A percentile compares a stretch with the other conserved stretches of the same genome.
These are phyloP conservation scores for Lathyrus sativus DNA, from an alignment of 306 rosid species.

Conservation along the genomic window DNA sequence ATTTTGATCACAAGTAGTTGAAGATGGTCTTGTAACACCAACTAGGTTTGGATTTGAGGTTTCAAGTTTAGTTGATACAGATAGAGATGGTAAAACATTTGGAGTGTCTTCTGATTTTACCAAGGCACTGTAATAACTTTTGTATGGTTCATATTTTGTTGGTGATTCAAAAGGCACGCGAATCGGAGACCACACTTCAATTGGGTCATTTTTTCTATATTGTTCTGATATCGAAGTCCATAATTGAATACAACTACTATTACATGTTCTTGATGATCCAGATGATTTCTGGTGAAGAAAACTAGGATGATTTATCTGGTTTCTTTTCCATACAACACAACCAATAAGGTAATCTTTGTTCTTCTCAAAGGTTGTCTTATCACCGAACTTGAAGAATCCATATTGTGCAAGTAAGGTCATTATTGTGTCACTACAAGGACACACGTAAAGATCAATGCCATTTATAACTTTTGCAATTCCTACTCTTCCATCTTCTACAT, in stretches of 20 bases:
- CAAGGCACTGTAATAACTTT: neutral
- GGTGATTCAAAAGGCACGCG: neutral
- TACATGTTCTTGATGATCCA: too few relatives aligned
- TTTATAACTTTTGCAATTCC: neutral
- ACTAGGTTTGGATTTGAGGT: neutral
- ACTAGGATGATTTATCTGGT: neutral
- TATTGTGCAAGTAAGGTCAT: neutral
- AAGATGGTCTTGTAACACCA: neutral
- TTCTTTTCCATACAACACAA: constrained; percentile 15
- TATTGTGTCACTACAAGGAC: constrained; percentile 1
- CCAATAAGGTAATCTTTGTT: constrained; percentile 1
- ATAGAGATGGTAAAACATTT: neutral
- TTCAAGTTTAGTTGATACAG: neutral
- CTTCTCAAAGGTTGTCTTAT: neutral
- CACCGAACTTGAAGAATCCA: neutral
- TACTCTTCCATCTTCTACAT: neutral
- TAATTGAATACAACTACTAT: too few relatives aligned
- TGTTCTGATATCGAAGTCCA: neutral
- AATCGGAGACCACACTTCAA: neutral
- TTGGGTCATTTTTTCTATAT: too few relatives aligned
- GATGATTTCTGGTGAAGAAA: neutral
- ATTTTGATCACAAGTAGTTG: neutral
- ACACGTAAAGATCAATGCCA: constrained; percentile 17
- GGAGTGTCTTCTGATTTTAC: neutral
- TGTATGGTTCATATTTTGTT: neutral